Evolutionary conservation across 2,329 filamentous ascomycete genomes (phyloP).

Genomic region (Daldinia eschscholtzii): DNA sequence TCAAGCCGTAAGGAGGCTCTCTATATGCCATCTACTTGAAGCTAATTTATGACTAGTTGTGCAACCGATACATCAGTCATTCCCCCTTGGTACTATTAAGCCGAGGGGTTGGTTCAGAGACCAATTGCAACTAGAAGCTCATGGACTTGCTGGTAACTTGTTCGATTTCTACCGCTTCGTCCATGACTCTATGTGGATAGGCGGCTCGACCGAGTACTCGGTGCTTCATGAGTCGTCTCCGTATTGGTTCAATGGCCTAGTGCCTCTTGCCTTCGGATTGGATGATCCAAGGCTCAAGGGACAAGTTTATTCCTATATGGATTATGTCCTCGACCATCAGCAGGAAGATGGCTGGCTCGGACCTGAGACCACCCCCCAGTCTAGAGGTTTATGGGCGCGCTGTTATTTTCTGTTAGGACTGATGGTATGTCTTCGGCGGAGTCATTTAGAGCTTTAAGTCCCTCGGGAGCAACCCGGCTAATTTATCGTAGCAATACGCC

Average conservation of each 20-base stretch:
- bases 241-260: conserved; percentile 69
- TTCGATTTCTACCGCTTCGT: conserved; percentile 68
- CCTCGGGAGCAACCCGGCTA: conserved; percentile 18
- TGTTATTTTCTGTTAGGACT: conserved; percentile 65
- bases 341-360: conserved; percentile 69
- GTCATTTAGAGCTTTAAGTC: not conserved
- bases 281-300: conserved; percentile 62
- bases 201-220: conserved; percentile 64
- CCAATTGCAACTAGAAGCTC: conserved; percentile 46
- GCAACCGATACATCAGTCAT: conserved; percentile 48
- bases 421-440: conserved; percentile 48
- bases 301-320: conserved; percentile 60
- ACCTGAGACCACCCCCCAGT: conserved; percentile 59
- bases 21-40: not conserved
- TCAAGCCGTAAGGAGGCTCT: conserved; percentile 27
- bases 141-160: conserved; percentile 48
- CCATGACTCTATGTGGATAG: conserved; percentile 62
- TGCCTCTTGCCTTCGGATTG: conserved; percentile 66
- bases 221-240: conserved; percentile 63
- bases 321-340: conserved; percentile 63
- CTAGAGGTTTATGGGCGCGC: conserved; percentile 66
- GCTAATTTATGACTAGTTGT: conserved; percentile 45
- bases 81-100: conserved; percentile 49
- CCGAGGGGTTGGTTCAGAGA: conserved; percentile 51
- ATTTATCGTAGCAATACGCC: conserved; percentile 56